Conservation (phyloP, 306 rosid species). For the Luffa acutangula region DNA sequence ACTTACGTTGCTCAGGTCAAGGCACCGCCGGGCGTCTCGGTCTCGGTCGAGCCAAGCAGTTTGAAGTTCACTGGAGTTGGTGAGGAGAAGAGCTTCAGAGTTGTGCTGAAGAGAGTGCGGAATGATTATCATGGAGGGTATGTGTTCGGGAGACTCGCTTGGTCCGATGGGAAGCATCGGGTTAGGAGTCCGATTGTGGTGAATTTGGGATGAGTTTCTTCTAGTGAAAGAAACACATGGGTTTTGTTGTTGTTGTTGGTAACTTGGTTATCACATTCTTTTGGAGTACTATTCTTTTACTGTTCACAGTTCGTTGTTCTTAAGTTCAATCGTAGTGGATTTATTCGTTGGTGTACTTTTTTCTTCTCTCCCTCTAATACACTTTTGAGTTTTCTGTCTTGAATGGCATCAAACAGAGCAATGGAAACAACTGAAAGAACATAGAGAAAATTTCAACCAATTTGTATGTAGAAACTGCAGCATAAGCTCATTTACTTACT, state of each 20-base stretch:
- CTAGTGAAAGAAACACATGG: neutral
- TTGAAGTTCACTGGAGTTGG: slow-evolving; percentile 19
- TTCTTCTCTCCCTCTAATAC: neutral
- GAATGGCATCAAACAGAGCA: neutral
- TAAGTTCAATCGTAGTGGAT: neutral
- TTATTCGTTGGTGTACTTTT: neutral
- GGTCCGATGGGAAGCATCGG: slow-evolving; percentile 24
- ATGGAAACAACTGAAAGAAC: neutral
- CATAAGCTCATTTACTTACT: too few relatives aligned
- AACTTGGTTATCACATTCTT: neutral
- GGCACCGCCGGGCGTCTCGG: slow-evolving; percentile 10
- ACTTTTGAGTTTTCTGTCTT: too few relatives aligned
- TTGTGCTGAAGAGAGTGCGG: neutral
- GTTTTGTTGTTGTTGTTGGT: neutral
- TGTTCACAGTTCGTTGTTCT: neutral
- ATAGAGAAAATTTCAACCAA: too few relatives aligned
- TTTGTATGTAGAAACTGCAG: neutral
- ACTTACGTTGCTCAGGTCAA: slow-evolving; percentile 6
- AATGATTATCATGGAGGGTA: neutral
- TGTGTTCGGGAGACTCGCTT: slow-evolving; percentile 25
- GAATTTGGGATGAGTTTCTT: neutral
- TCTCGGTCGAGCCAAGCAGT: slow-evolving; percentile 20
- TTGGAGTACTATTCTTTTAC: neutral
- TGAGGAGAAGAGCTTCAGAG: slow-evolving; percentile 26
- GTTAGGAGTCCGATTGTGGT: neutral